Percentiles rank a stretch among this genome's conserved stretches.
phyloP scores from a whole-genome alignment of 352 stramenopile genomes.

The Pythium sukuiense region DNA sequence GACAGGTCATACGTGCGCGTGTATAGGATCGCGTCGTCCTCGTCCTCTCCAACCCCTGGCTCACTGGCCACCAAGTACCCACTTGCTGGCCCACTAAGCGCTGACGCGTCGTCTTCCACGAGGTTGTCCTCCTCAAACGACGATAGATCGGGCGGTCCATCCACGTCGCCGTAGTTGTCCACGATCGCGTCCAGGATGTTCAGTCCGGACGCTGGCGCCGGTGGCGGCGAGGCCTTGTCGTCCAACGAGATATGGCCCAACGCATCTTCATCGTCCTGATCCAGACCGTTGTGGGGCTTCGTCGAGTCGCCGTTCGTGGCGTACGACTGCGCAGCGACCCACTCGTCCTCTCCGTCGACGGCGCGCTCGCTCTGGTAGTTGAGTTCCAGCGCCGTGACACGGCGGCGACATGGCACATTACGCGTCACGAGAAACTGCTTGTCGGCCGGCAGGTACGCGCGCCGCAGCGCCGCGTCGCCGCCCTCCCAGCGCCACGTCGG shows the following conservation, averaged over 20 bases:
- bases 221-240: slow-evolving; percentile 20
- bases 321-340: slow-evolving; percentile 88
- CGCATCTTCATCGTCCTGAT: slow-evolving; percentile 48
- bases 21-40: slow-evolving; percentile 91
- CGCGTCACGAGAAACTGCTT: slow-evolving; percentile 90
- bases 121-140: slow-evolving; percentile 80
- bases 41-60: slow-evolving; percentile 76
- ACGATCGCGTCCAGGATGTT: slow-evolving; percentile 70
- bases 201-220: slow-evolving; percentile 7
- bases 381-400: slow-evolving; percentile 73
- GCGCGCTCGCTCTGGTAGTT: slow-evolving; percentile 70
- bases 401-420: slow-evolving; percentile 88
- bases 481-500: slow-evolving; percentile 95
- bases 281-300: slow-evolving; percentile 4
- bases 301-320: slow-evolving; percentile 28
- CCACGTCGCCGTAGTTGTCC: slow-evolving; percentile 47
- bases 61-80: slow-evolving; percentile 70
- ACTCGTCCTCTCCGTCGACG: slow-evolving; percentile 88
- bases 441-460: slow-evolving; percentile 72
- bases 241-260: slow-evolving; percentile 65
- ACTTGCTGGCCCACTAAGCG: slow-evolving; percentile 24
- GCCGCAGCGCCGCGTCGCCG: slow-evolving; percentile 54
- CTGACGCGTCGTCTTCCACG: slow-evolving; percentile 65
- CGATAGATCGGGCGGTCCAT: slow-evolving; percentile 46
- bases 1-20: slow-evolving; percentile 97